Evolutionary conservation across 768 basidiomycete species (phyloP).

Genomic region (Chalciporus pseudorubinellus): DNA sequence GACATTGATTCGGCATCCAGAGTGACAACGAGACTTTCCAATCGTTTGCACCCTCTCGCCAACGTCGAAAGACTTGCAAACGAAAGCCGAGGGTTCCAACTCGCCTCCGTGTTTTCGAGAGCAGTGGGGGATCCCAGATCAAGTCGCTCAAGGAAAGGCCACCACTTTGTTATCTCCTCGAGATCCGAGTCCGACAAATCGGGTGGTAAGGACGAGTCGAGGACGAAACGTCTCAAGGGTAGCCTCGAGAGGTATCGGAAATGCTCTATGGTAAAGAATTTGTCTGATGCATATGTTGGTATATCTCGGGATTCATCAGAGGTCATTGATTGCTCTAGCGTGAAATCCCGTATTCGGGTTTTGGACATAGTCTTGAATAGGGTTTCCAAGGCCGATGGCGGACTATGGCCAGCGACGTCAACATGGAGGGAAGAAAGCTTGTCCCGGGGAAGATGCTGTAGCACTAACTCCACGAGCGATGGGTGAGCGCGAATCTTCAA

Average conservation of each 20-base stretch:
- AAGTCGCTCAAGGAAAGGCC: conserved; percentile 44
- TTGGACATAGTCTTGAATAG: conserved; percentile 34
- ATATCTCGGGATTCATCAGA: conserved; percentile 33
- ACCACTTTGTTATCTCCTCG: conserved; percentile 39
- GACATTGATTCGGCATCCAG: conserved; percentile 9
- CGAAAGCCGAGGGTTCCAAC: conserved; percentile 20
- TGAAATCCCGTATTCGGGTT: conserved; percentile 35
- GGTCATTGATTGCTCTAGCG: conserved; percentile 38
- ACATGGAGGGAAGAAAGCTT: conserved; percentile 38
- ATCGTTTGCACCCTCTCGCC: conserved; percentile 16
- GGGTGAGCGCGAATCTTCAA: conserved; percentile 41
- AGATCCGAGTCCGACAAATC: conserved; percentile 39
- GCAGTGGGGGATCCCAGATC: conserved; percentile 37
- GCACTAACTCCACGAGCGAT: conserved; percentile 33
- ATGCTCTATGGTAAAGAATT: conserved; percentile 27
- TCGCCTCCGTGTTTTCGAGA: conserved; percentile 19
- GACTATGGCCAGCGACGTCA: conserved; percentile 33
- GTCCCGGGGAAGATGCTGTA: conserved; percentile 33
- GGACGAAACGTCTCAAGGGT: conserved; percentile 34
- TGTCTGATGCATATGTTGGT: conserved; percentile 14
- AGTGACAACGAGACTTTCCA: conserved; percentile 18
- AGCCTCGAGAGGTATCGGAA: conserved; percentile 37
- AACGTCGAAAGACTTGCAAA: conserved; percentile 16
- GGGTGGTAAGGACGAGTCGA: conserved; percentile 42
- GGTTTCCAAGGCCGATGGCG: conserved; percentile 33